These are phyloP conservation scores for Termitomyces sp. DNA, from an alignment of 768 basidiomycete genomes.

Conservation along the genomic window DNA sequence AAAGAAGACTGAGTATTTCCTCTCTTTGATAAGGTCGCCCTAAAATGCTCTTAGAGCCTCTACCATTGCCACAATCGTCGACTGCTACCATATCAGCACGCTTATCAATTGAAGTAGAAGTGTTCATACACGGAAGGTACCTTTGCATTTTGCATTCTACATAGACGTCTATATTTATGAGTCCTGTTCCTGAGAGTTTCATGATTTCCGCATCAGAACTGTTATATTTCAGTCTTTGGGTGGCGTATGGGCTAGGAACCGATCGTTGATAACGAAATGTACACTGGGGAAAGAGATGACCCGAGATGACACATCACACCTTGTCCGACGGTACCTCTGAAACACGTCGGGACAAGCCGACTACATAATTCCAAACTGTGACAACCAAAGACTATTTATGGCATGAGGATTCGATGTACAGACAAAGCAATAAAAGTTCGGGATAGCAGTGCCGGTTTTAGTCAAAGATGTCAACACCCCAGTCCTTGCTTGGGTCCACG, in stretches of 20 bases:
- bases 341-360: background rate
- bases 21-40: background rate
- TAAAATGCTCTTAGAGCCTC: background rate
- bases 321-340: background rate
- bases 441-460: slow-evolving; percentile 15
- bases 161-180: background rate
- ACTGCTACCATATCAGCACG: background rate
- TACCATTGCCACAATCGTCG: background rate
- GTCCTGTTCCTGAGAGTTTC: background rate
- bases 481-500: slow-evolving; percentile 55
- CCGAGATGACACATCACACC: background rate
- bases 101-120: background rate
- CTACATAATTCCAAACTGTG: too few relatives aligned
- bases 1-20: background rate
- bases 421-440: background rate
- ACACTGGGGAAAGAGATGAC: background rate
- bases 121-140: background rate
- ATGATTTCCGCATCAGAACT: background rate
- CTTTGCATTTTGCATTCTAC: background rate
- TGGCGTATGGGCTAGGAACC: background rate
- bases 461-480: slow-evolving; percentile 68
- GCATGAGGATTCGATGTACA: background rate
- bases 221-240: background rate
- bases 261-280: background rate
- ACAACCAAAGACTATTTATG: background rate